Evolutionary conservation across 1,139 yeast species (phyloP), one percentile per base, ranked within the genome.

Genomic region (Saccharomyces hybrid): DNA sequence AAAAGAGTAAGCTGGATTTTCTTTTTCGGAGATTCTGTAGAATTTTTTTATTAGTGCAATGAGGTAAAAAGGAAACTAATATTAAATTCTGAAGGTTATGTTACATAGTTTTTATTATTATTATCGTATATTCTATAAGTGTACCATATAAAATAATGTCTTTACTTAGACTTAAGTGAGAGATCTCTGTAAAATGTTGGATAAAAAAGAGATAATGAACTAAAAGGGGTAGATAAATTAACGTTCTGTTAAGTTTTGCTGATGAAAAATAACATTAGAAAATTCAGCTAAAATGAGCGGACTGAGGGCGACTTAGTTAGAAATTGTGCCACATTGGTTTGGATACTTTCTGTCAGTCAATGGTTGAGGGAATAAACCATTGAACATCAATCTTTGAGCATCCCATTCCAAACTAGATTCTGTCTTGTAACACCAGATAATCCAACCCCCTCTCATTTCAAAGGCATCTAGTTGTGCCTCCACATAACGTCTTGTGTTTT

Each of bases 391-490:
- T 58, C 76, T 75, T 56, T 76, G 74, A 70, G 87, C 76, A 72
- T 88, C 96, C 98, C 98, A 93, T 69, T 91, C 98, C 52, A 85
- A 70, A 20, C 95, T 81, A 63, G 73, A 71, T 70, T 93, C 98
- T 31, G 96, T 86, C 76, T 89, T 91, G 83, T 87, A 90, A 70
- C 84, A 83, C 99, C 97, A 93, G 76, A 85, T 88, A 57, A 90
- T 77, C 90, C 95, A 90, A 14, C 97, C 97, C 55, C 78, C 78
- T 49, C 81, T 78, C 62, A 77, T 77, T 63, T 84, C 89, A 65
- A 78, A 89, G 2, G 95, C 86, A 65, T 88, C 96, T 62, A 93
- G 73, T 75, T 93, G 98, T 31, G 96, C 96, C 72, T 91, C 97
- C 56, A 91, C 76, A 67, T 78, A 86, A 61, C 74, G 78, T 67